Conservation (phyloP, 148 eudicot genomes). For the Chenopodium berlandieri region DNA sequence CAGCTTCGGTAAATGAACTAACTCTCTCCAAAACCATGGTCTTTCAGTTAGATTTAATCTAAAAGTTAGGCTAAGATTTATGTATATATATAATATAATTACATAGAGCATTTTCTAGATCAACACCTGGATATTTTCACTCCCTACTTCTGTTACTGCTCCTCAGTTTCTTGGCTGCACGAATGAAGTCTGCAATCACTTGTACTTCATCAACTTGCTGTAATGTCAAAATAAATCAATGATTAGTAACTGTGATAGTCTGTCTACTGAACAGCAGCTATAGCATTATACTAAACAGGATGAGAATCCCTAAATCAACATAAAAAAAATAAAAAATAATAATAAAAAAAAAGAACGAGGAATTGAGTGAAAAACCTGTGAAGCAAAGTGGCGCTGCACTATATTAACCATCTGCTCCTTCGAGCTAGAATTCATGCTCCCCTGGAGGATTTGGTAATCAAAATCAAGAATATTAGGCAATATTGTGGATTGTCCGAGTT, state of each 20-base stretch:
- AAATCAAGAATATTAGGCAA: not conserved
- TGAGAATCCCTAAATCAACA: too few relatives aligned
- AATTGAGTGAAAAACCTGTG: slow-evolving; percentile 48
- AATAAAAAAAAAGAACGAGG: too few relatives aligned
- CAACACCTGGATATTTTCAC: slow-evolving; percentile 11
- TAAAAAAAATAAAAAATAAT: too few relatives aligned
- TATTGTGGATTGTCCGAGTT: not conserved
- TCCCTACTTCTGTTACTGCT: slow-evolving; percentile 27
- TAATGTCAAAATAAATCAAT: slow-evolving; percentile 9
- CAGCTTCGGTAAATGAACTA: slow-evolving; percentile 18
- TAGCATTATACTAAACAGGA: not conserved
- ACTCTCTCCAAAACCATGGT: slow-evolving; percentile 18
- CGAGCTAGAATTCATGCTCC: slow-evolving; percentile 51
- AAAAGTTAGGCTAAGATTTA: slow-evolving; percentile 35
- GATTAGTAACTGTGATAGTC: slow-evolving; percentile 2
- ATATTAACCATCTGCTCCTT: slow-evolving; percentile 67
- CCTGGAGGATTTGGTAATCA: slow-evolving; percentile 40
- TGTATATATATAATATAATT: slow-evolving; percentile 33
- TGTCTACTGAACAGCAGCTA: not conserved
- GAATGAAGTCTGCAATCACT: slow-evolving; percentile 74
- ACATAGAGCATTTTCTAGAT: slow-evolving; percentile 22
- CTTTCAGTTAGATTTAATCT: slow-evolving; percentile 30
- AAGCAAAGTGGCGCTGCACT: slow-evolving; percentile 78
- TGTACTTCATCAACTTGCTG: slow-evolving; percentile 84
- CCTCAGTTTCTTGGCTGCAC: slow-evolving; percentile 67